A percentile compares a stretch with the other conserved stretches of the same genome.
Conservation (phyloP, 495 filamentous ascomycete genomes). For the Pyronema domesticum region DNA sequence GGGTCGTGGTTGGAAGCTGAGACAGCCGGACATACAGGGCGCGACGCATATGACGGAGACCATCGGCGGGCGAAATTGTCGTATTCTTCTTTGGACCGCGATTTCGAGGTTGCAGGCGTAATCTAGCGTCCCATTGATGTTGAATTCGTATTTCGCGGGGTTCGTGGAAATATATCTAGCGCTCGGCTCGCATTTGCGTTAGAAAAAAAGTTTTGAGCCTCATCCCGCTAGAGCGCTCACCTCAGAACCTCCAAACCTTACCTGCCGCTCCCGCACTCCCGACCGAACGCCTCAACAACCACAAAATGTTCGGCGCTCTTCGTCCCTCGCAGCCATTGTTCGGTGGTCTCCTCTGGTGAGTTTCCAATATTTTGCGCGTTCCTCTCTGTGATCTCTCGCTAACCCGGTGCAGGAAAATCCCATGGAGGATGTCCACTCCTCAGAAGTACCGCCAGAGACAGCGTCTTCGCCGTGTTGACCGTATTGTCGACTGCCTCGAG, state of each 20-base stretch:
- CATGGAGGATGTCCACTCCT: constrained; percentile 78
- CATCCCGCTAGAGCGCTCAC: not conserved
- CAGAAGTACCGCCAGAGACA: constrained; percentile 83
- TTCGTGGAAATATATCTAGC: no score
- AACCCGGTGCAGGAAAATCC: constrained; percentile 62
- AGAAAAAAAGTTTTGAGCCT: constrained; percentile 5
- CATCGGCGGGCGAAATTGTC: not conserved
- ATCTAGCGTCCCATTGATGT: not conserved
- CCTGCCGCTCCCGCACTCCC: not conserved
- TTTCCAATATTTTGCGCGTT: constrained; percentile 2
- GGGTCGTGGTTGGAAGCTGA: not conserved
- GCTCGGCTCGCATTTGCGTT: not conserved
- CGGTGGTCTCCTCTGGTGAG: constrained; percentile 69
- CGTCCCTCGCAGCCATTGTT: constrained; percentile 56
- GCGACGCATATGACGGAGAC: constrained; percentile 20
- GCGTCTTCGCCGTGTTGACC: constrained; percentile 71
- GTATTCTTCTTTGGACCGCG: no score
- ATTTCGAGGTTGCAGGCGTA: no score
- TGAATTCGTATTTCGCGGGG: no score
- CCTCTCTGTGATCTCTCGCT: not conserved
- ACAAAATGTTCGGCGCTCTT: constrained; percentile 62
- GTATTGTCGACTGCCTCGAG: constrained; percentile 58
- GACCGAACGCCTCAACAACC: not conserved
- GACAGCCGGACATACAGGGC: constrained; percentile 10
- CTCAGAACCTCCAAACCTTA: constrained; percentile 8